Base-by-base conservation (phyloP, 2,329 filamentous ascomycete genomes). In the Talaromyces pinophilus region DNA sequence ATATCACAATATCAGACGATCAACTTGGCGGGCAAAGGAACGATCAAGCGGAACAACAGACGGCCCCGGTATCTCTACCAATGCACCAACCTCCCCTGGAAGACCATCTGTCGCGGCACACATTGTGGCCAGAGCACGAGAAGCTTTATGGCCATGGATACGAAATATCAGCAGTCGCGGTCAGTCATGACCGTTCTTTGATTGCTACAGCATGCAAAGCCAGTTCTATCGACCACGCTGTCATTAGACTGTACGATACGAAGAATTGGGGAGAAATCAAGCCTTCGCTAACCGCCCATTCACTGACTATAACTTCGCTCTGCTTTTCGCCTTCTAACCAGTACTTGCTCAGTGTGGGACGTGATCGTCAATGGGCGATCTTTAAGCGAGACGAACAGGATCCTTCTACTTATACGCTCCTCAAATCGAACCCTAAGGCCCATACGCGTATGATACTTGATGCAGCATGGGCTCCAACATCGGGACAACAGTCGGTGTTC, bases 81-180 rank as follows among this genome's bases (percentile, higher is more conserved):
- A 83, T 90, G 62, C 80, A 87, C 50, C 88, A 91, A 70, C 93
- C 95, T 11, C 94, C 95, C 0, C 85, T 92, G 42, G 95, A 99
- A 78, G 95, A 98, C 77, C 90, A 92, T 64, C 87, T 99, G 1
- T 90, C 93, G 28, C 88, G 93, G 8, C 89, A 96, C 77, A 96
- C 95, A 0, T 87, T 99, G 38, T 99, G 93, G 93, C 95, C 95
- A 2, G 95, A 99, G 76, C 88, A 88, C 6, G 95, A 99, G 78
- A 99, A 99, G 81, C 86, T 99, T 1, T 99, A 99, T 79, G 95
- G 95, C 1, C 95, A 99, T 79, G 95, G 95, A 35, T 97, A 97
- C 79, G 95, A 99, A 78, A 94, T 99, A 60, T 96, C 92, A 1
- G 91, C 92, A 44, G 87, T 97, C 17, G 91, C 93, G 11, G 86